Base-by-base conservation (phyloP, 2,329 filamentous ascomycete species). In the Alternaria angustiovoidea region DNA sequence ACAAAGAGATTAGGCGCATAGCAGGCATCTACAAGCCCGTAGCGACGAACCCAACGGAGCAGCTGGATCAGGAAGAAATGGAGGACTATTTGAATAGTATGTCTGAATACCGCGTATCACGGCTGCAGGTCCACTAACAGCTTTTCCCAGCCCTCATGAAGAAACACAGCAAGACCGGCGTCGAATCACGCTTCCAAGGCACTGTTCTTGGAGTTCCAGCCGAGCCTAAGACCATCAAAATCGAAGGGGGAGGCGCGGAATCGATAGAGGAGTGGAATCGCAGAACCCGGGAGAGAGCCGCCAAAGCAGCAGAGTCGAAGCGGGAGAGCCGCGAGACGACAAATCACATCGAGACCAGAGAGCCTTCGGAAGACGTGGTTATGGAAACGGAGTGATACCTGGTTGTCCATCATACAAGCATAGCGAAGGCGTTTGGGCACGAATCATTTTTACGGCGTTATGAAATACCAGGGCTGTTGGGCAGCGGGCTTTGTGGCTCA, bases 121-220 rank as follows among this genome's bases (percentile, higher is more conserved):
- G 8, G 6, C 12, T 20, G 7, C 14, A 26, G 53, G 71, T 54
- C 74, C 48, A 36, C 62, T 71, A 55, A 70, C 62, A 26, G 30
- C 26, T 18, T 36, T 26, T 51, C 16, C 66, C 66, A 91, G 91
- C 89, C 5, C 82, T 98, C 42, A 97, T 96, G 79, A 95, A 94
- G 80, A 97, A 96, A 75, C 92, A 96, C 78, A 93, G 90, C 80
- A 96, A 95, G 70, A 91, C 91, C 1, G 92, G 91, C 63, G 93
- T 96, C 72, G 93, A 96, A 73, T 89, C 90, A 9, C 90, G 94
- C 71, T 96, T 93, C 77, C 88, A 90, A 67, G 93, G 92, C 30
- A 97, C 94, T 0, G 86, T 95, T 0, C 83, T 98, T 11, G 94
- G 94, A 4, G 89, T 89, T 66, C 83, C 85, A 44, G 86, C 85